phyloP scores from a whole-genome alignment of 768 basidiomycete genomes.

The Dendrothele bispora region DNA sequence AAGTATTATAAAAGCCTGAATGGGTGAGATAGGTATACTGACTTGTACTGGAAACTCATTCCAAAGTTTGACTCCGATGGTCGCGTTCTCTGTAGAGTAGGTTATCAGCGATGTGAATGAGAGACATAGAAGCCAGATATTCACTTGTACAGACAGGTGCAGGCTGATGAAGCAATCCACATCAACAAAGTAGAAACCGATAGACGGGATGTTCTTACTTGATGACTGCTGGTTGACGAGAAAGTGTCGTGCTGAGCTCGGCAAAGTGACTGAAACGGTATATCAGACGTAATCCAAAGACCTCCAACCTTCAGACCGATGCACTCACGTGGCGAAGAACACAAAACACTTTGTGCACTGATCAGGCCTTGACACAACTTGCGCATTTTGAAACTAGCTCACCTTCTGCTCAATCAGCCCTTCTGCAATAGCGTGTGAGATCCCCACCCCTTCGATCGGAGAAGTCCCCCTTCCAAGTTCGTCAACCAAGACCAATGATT shows the following conservation, averaged over 20 bases:
- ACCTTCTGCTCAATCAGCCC: slow-evolving; percentile 75
- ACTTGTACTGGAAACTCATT: slow-evolving; percentile 81
- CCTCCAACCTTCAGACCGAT: neutral
- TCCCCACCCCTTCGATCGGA: slow-evolving; percentile 77
- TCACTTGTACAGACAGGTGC: slow-evolving; percentile 79
- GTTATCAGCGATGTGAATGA: neutral
- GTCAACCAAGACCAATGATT: slow-evolving; percentile 83
- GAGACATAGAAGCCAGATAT: neutral
- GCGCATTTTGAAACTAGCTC: slow-evolving; percentile 8
- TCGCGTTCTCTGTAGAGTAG: slow-evolving; percentile 47
- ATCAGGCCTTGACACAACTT: neutral
- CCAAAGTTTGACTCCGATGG: slow-evolving; percentile 60
- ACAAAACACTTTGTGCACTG: slow-evolving; percentile 63
- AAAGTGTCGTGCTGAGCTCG: slow-evolving; percentile 77
- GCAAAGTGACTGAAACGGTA: slow-evolving; percentile 61
- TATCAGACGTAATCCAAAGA: slow-evolving; percentile 5
- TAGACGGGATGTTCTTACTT: slow-evolving; percentile 49
- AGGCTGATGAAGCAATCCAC: slow-evolving; percentile 53
- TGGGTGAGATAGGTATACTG: neutral
- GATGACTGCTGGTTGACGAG: slow-evolving; percentile 74
- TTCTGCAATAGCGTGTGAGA: slow-evolving; percentile 83
- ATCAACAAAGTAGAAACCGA: neutral
- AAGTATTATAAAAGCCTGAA: neutral
- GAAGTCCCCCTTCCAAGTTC: slow-evolving; percentile 94
- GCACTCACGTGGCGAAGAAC: slow-evolving; percentile 83